phyloP scores from a whole-genome alignment of 2,329 filamentous ascomycete genomes.

The Talaromyces sp. region DNA sequence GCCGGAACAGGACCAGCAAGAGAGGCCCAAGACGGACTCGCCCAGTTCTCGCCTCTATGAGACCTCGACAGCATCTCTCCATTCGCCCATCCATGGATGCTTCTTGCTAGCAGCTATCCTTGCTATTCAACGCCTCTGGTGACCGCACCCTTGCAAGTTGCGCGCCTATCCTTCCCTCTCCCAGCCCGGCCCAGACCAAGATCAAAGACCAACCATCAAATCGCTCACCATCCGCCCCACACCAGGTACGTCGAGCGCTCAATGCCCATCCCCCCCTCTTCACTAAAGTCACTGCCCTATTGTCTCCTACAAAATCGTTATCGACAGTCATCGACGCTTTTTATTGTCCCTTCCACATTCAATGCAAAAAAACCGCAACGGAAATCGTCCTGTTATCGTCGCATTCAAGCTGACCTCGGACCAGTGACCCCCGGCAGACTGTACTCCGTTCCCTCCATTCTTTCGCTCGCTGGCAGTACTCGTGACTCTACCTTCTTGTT shows the following conservation, averaged over 20 bases:
- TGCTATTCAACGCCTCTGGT: not conserved
- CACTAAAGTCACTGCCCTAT: not conserved
- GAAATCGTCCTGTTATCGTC: not conserved
- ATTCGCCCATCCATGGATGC: not conserved
- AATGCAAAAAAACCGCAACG: not conserved
- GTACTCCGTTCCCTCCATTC: not conserved
- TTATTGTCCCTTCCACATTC: not conserved
- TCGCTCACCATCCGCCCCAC: not conserved
- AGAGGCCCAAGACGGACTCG: not conserved
- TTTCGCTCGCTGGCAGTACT: not conserved
- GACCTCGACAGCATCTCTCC: not conserved
- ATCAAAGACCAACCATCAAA: not conserved
- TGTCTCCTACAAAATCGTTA: not conserved
- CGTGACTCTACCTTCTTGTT: not conserved
- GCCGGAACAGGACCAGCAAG: not conserved
- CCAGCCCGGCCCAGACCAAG: not conserved
- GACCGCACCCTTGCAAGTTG: not conserved
- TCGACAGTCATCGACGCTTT: not conserved
- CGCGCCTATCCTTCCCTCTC: not conserved
- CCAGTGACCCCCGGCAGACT: not conserved
- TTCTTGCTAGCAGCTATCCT: not conserved
- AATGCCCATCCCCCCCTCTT: not conserved
- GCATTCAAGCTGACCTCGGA: not conserved
- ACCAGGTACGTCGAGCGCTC: not conserved
- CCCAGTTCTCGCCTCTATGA: not conserved